Evolutionary conservation across 495 filamentous ascomycete species (phyloP).

Genomic region (Aspergillus egyptiacus): DNA sequence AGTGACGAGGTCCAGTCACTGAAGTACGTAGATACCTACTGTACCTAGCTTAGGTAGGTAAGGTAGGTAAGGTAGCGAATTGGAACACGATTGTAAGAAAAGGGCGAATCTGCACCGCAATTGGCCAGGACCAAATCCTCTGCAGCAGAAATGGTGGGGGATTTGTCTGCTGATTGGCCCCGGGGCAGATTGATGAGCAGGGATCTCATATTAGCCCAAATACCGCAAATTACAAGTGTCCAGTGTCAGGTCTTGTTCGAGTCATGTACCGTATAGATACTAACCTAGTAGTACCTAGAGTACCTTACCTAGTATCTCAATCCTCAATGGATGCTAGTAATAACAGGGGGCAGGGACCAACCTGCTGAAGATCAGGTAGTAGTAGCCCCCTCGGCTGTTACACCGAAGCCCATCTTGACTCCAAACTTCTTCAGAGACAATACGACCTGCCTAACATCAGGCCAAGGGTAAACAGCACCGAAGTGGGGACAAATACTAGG

Average conservation of each 20-base stretch:
- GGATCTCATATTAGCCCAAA: conserved; percentile 16
- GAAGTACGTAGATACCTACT: too few species aligned
- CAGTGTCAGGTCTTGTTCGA: conserved; percentile 13
- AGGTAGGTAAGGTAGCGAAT: too few species aligned
- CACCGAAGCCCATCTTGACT: not conserved
- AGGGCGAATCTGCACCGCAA: not conserved
- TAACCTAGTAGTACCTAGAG: conserved; percentile 19
- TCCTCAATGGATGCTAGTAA: not conserved
- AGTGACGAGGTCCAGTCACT: too few species aligned
- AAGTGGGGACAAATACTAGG: too few species aligned
- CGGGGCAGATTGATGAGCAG: conserved; percentile 16
- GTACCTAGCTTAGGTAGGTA: too few species aligned
- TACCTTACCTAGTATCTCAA: too few species aligned
- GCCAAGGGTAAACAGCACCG: too few species aligned
- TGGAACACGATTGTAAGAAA: conserved; percentile 12
- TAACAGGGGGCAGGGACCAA: too few species aligned
- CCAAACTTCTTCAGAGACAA: not conserved
- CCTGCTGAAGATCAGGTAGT: too few species aligned
- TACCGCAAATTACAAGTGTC: conserved; percentile 8
- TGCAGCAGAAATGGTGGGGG: conserved; percentile 17
- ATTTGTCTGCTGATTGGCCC: conserved; percentile 13
- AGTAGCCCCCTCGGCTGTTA: too few species aligned
- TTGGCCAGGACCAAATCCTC: conserved; percentile 12
- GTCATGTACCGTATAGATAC: conserved; percentile 18
- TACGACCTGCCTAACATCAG: too few species aligned